Evolutionary conservation across 805 yeast genomes (phyloP).

Genomic region (Barnettozyma wickerhamii): DNA sequence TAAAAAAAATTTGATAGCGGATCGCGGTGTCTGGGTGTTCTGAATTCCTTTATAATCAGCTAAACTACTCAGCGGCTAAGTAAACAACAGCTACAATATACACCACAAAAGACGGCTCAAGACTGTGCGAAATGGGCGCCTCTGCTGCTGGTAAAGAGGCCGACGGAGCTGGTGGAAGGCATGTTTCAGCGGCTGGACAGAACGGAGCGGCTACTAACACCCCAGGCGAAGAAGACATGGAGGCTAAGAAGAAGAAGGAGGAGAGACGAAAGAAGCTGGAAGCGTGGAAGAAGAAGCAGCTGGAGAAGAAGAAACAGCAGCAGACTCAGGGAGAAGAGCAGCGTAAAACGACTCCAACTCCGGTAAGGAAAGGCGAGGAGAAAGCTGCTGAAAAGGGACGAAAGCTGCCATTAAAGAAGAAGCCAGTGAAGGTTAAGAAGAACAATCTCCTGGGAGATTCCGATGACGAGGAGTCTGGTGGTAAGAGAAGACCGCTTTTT

Average conservation of each 20-base stretch:
- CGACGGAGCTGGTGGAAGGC: no score
- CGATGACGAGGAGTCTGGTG: slow-evolving; percentile 27
- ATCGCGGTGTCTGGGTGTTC: slow-evolving; percentile 12
- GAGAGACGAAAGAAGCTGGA: slow-evolving; percentile 39
- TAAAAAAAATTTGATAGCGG: neutral
- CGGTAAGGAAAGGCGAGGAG: neutral
- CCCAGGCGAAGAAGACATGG: slow-evolving; percentile 8
- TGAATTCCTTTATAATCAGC: no score
- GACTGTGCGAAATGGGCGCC: no score
- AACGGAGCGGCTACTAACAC: slow-evolving; percentile 6
- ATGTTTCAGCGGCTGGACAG: slow-evolving; percentile 5
- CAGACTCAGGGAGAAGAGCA: slow-evolving; percentile 6
- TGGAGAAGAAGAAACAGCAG: slow-evolving; percentile 22
- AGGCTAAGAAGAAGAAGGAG: slow-evolving; percentile 16
- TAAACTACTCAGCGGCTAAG: no score
- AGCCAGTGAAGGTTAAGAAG: slow-evolving; percentile 11
- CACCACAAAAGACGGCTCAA: no score
- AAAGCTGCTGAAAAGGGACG: neutral
- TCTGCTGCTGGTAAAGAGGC: no score
- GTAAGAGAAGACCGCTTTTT: slow-evolving; percentile 18
- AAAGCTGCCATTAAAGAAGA: neutral
- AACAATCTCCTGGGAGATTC: slow-evolving; percentile 25
- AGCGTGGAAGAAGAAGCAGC: slow-evolving; percentile 48
- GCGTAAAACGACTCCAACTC: neutral
- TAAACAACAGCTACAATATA: no score